phyloP scores from a whole-genome alignment of 441 rosid species.

The Syzygium malaccense region DNA sequence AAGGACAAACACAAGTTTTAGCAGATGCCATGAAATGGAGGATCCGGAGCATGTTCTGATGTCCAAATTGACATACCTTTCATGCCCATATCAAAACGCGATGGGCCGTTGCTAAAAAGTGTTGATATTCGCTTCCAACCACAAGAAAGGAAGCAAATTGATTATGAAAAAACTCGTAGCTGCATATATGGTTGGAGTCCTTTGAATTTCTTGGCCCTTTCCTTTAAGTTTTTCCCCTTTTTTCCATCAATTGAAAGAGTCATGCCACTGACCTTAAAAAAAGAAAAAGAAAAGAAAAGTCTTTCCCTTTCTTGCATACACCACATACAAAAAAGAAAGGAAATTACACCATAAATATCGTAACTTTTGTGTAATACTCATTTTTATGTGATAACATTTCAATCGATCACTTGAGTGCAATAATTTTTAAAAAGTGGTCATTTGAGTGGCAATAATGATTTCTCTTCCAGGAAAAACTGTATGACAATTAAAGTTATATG shows the following conservation, averaged over 20 bases:
- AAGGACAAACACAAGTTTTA: background rate
- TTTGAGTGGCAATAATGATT: rapidly evolving
- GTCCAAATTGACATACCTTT: background rate
- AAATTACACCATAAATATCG: background rate
- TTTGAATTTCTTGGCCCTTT: background rate
- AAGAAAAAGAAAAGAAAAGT: background rate
- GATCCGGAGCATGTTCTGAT: background rate
- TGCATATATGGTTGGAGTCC: background rate
- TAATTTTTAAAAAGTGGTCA: background rate
- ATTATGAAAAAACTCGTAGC: background rate
- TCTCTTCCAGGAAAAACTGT: background rate
- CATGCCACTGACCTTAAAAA: background rate
- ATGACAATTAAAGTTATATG: background rate
- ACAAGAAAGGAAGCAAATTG: background rate
- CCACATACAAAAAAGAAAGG: background rate
- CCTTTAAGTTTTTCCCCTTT: background rate
- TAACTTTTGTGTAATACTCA: background rate
- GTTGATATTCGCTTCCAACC: background rate
- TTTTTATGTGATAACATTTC: background rate
- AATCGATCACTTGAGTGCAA: background rate
- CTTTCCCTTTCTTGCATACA: background rate
- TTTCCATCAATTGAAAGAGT: background rate
- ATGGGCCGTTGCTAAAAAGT: background rate
- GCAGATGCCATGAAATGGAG: background rate
- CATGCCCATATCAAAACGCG: background rate